These are phyloP conservation scores for Dictyostelium intermedium DNA, from an alignment of 78 protist species.

Conservation along the genomic window DNA sequence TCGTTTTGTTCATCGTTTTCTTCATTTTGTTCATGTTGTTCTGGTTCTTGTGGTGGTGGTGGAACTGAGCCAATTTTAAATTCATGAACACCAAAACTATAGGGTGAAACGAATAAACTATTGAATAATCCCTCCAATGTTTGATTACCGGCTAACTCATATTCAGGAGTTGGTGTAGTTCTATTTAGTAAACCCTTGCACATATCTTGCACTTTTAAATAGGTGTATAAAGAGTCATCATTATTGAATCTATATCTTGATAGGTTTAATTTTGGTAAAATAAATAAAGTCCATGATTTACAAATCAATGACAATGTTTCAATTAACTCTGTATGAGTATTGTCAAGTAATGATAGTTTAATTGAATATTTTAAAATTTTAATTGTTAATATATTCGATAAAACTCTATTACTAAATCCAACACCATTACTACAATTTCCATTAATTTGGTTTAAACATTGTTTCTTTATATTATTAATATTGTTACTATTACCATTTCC, in stretches of 20 bases:
- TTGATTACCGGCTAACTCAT: background rate
- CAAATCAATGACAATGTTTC: background rate
- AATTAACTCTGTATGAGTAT: background rate
- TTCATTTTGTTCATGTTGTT: background rate
- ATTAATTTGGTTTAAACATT: background rate
- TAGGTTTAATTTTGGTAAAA: background rate
- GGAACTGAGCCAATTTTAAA: background rate
- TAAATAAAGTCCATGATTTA: background rate
- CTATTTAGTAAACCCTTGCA: background rate
- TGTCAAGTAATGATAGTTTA: background rate
- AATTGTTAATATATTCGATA: background rate
- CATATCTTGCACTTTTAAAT: constrained; percentile 5
- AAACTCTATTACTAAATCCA: background rate
- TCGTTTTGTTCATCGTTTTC: background rate
- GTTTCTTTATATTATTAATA: background rate
- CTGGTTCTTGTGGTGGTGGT: background rate
- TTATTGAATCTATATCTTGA: background rate
- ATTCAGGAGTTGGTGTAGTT: background rate
- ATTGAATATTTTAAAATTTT: background rate
- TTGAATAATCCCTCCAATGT: background rate
- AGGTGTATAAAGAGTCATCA: background rate
- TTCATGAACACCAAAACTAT: background rate
- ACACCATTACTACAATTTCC: background rate
- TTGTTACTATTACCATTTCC: background rate
- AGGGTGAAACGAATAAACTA: background rate